These are phyloP conservation scores for Didymosphaeria variabile DNA, from an alignment of 2,329 filamentous ascomycete species.

Conservation along the genomic window DNA sequence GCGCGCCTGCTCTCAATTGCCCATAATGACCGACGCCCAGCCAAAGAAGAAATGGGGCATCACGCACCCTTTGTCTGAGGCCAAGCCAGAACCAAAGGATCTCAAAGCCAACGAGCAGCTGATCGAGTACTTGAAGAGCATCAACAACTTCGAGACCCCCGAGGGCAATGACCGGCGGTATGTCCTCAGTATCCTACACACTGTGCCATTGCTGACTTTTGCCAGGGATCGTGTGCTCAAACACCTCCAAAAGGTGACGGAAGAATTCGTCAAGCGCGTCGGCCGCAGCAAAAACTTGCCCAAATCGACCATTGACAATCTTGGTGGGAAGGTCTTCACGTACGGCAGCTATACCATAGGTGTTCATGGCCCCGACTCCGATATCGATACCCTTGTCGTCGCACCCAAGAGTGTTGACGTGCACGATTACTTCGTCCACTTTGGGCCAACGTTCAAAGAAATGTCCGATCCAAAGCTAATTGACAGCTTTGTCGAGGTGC, in stretches of 20 bases:
- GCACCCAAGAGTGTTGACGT: slow-evolving; percentile 88
- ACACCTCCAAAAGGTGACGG: slow-evolving; percentile 79
- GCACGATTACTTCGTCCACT: slow-evolving; percentile 90
- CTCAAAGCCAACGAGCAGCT: slow-evolving; percentile 79
- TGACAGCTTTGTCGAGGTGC: slow-evolving; percentile 83
- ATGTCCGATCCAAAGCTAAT: slow-evolving; percentile 83
- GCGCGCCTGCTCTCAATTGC: slow-evolving; percentile 20
- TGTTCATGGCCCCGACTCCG: slow-evolving; percentile 78
- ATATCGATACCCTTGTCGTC: slow-evolving; percentile 96
- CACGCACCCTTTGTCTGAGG: slow-evolving; percentile 82
- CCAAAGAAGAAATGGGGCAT: slow-evolving; percentile 68
- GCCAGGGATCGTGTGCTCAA: slow-evolving; percentile 75
- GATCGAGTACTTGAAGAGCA: slow-evolving; percentile 80
- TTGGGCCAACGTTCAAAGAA: slow-evolving; percentile 79
- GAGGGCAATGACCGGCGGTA: slow-evolving; percentile 86
- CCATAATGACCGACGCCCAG: slow-evolving; percentile 42
- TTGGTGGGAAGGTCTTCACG: slow-evolving; percentile 92
- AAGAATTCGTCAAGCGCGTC: slow-evolving; percentile 87
- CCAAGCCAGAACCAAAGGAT: slow-evolving; percentile 79
- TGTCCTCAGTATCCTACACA: not conserved
- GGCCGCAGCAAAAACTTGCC: slow-evolving; percentile 78
- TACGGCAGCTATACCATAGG: slow-evolving; percentile 96
- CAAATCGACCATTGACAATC: slow-evolving; percentile 79
- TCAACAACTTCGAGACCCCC: slow-evolving; percentile 89
- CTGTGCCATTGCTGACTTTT: slow-evolving; percentile 23